Conservation (phyloP, 768 basidiomycete genomes). For the Phylloporus sp. region DNA sequence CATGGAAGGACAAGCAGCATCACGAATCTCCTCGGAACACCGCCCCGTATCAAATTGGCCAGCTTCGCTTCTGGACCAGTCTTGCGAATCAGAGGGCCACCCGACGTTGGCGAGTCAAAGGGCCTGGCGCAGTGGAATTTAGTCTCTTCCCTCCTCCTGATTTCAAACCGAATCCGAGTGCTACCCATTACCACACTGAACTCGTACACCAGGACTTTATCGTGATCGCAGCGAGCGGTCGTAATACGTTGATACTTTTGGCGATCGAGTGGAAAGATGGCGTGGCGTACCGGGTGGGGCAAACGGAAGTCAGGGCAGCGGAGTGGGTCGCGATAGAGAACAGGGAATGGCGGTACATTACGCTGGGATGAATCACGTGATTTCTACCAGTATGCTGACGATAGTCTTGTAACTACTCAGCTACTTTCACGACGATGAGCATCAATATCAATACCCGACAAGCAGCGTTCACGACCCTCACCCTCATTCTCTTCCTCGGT, state of each 20-base stretch:
- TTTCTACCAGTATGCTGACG: too few relatives aligned
- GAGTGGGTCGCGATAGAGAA: conserved; percentile 6
- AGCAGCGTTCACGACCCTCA: conserved; percentile 37
- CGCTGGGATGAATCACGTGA: neutral
- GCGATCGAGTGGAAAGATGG: conserved; percentile 14
- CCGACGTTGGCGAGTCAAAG: neutral
- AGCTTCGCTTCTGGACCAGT: conserved; percentile 15
- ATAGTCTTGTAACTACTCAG: neutral
- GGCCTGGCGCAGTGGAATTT: neutral
- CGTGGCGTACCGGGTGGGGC: conserved; percentile 11
- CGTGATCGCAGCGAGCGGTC: conserved; percentile 2
- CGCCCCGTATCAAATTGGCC: neutral
- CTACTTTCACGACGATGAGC: conserved; percentile 7
- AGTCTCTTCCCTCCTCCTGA: neutral
- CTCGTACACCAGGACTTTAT: conserved; percentile 13
- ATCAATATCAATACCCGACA: conserved; percentile 21
- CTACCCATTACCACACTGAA: neutral
- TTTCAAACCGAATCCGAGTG: neutral
- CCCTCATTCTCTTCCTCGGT: conserved; percentile 49
- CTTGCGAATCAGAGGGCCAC: neutral
- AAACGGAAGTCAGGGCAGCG: neutral
- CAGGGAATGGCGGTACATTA: conserved; percentile 12
- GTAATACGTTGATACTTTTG: neutral
- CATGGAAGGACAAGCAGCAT: neutral
- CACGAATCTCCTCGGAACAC: neutral